A percentile compares a stretch with the other conserved stretches of the same genome.
These are phyloP conservation scores for Dothideomycetes sp. DNA, from an alignment of 2,329 filamentous ascomycete species.

Conservation along the genomic window DNA sequence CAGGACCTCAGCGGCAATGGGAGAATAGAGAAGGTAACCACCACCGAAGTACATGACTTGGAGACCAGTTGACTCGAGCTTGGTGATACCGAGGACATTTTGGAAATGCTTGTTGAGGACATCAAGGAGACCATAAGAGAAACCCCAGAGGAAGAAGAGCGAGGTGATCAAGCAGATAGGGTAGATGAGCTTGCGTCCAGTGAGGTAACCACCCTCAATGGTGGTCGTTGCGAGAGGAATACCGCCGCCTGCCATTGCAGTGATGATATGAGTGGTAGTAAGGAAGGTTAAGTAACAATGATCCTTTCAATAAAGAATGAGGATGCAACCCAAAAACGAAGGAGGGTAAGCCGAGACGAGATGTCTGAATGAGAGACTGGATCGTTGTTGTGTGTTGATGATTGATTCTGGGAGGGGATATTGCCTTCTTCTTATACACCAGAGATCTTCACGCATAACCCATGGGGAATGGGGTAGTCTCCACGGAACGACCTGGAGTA, in stretches of 20 bases:
- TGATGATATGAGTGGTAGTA: conserved; percentile 2
- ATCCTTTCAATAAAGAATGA: neutral
- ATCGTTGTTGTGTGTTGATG: no score
- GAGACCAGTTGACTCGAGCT: conserved; percentile 31
- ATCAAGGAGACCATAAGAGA: conserved; percentile 25
- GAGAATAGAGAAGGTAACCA: conserved; percentile 30
- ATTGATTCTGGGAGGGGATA: no score
- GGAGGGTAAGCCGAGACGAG: no score
- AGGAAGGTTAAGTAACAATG: neutral
- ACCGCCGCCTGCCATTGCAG: conserved; percentile 30
- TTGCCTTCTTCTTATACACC: no score
- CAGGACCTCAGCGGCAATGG: conserved; percentile 31
- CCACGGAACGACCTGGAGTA: no score
- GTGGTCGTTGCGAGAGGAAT: conserved; percentile 25
- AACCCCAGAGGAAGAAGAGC: conserved; percentile 35
- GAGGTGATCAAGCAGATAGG: conserved; percentile 36
- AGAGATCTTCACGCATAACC: no score
- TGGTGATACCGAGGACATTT: conserved; percentile 25
- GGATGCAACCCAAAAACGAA: neutral
- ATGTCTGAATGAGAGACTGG: neutral
- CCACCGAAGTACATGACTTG: conserved; percentile 32
- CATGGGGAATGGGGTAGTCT: no score
- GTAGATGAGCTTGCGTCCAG: conserved; percentile 35
- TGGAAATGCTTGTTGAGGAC: conserved; percentile 28
- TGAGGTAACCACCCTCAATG: conserved; percentile 30